A percentile compares a stretch with the other conserved stretches of the same genome.
These are phyloP conservation scores for Trifolium fragiferum DNA, from an alignment of 306 rosid genomes.

Conservation along the genomic window DNA sequence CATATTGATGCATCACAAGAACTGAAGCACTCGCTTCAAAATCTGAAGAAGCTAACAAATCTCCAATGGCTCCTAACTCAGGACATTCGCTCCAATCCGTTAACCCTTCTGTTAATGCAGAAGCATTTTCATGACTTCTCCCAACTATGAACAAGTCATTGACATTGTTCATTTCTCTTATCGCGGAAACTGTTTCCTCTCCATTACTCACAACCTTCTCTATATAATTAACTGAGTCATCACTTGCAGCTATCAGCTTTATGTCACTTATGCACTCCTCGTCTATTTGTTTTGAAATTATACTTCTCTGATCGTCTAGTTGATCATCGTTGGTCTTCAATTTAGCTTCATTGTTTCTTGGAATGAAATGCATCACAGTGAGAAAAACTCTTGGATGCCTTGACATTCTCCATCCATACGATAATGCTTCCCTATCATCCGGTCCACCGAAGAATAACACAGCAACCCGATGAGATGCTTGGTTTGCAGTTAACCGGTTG, in stretches of 20 bases:
- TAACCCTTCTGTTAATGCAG: conserved; percentile 72
- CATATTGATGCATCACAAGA: conserved; percentile 73
- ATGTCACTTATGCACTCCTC: conserved; percentile 62
- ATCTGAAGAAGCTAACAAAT: conserved; percentile 81
- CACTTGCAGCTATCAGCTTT: conserved; percentile 20
- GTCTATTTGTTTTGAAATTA: conserved; percentile 36
- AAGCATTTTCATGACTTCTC: conserved; percentile 68
- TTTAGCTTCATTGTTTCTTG: conserved; percentile 34
- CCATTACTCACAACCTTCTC: conserved; percentile 73
- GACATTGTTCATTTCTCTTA: conserved; percentile 59
- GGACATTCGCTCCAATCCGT: conserved; percentile 93
- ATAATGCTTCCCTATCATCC: conserved; percentile 81
- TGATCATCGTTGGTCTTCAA: background rate
- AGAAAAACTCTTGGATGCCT: conserved; percentile 64
- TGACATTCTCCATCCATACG: conserved; percentile 82
- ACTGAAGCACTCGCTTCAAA: conserved; percentile 79
- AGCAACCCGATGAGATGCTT: conserved; percentile 53
- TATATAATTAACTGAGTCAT: conserved; percentile 46
- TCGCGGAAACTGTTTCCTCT: conserved; percentile 73
- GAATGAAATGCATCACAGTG: conserved; percentile 61
- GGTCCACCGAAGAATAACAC: conserved; percentile 82
- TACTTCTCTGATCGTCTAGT: background rate
- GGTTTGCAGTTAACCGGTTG: conserved; percentile 51
- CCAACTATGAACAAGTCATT: conserved; percentile 81
- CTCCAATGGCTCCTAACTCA: conserved; percentile 87